phyloP scores from a whole-genome alignment of 139 green algal species.

The Edaphochlamys debaryana region DNA sequence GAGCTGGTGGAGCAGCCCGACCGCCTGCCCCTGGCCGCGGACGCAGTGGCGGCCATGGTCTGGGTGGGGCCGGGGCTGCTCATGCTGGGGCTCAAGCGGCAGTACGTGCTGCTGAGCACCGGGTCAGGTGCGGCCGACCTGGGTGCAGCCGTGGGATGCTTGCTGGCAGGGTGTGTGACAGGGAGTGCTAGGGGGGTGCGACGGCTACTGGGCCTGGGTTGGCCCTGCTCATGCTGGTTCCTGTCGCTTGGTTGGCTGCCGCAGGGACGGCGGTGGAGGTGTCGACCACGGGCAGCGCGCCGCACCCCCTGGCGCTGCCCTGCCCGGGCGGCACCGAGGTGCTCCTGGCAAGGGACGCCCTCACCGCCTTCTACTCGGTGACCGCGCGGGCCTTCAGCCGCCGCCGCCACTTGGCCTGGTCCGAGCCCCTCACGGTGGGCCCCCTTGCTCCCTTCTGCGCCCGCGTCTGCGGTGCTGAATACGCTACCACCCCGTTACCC shows the following conservation, averaged over 20 bases:
- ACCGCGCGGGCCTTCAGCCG: not conserved
- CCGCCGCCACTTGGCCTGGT: slow-evolving; percentile 30
- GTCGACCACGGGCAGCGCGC: not conserved
- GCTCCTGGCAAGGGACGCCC: slow-evolving; percentile 29
- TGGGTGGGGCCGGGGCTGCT: slow-evolving; percentile 10
- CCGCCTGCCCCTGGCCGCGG: not conserved
- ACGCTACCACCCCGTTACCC: no score
- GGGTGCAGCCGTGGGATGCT: no score
- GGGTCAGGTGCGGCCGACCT: slow-evolving; percentile 6
- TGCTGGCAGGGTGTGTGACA: no score
- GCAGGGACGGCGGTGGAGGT: not conserved
- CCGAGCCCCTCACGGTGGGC: slow-evolving; percentile 24
- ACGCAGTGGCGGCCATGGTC: slow-evolving; percentile 2
- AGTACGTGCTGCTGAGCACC: slow-evolving; percentile 25
- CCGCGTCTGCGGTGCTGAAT: no score
- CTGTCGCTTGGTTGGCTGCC: no score
- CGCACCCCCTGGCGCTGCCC: slow-evolving; percentile 14
- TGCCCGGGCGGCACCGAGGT: slow-evolving; percentile 29
- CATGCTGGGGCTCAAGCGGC: not conserved
- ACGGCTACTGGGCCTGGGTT: no score
- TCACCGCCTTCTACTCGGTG: not conserved
- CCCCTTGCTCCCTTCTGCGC: no score
- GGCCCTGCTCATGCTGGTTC: no score
- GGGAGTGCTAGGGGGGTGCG: no score
- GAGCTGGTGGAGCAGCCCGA: slow-evolving; percentile 23